Conservation (phyloP, 208 protist genomes). For the Porcisia hertigi region DNA sequence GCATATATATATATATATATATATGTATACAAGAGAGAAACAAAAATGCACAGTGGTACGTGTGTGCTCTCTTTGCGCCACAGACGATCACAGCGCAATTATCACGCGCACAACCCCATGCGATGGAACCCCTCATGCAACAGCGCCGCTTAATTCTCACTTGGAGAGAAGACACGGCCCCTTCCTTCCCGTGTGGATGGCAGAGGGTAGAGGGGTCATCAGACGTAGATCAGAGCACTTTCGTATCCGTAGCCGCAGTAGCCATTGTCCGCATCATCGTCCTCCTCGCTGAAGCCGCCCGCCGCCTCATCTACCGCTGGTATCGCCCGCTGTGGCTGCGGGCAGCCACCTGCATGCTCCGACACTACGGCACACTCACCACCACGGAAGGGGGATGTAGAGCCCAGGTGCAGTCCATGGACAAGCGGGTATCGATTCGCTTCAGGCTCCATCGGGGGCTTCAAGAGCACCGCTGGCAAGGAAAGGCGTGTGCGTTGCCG, state of each 20-base stretch:
- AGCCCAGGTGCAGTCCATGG: neutral
- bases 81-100: neutral
- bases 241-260: slow-evolving; percentile 32
- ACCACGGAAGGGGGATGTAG: neutral
- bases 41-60: neutral
- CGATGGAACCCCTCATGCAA: neutral
- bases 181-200: too few relatives aligned
- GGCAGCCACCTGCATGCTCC: neutral
- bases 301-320: neutral
- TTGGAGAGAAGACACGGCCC: neutral
- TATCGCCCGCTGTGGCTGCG: neutral
- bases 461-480: slow-evolving; percentile 11
- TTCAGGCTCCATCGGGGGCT: slow-evolving; percentile 18
- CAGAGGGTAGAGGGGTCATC: neutral
- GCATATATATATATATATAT: neutral
- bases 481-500: slow-evolving; percentile 1
- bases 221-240: slow-evolving; percentile 17
- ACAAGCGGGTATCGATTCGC: neutral
- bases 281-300: neutral
- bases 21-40: neutral
- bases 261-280: slow-evolving; percentile 16
- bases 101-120: neutral
- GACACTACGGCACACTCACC: neutral
- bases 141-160: neutral
- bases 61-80: neutral